Evolutionary conservation across 2,329 filamentous ascomycete species (phyloP).

Genomic region (Ascochyta fabae): DNA sequence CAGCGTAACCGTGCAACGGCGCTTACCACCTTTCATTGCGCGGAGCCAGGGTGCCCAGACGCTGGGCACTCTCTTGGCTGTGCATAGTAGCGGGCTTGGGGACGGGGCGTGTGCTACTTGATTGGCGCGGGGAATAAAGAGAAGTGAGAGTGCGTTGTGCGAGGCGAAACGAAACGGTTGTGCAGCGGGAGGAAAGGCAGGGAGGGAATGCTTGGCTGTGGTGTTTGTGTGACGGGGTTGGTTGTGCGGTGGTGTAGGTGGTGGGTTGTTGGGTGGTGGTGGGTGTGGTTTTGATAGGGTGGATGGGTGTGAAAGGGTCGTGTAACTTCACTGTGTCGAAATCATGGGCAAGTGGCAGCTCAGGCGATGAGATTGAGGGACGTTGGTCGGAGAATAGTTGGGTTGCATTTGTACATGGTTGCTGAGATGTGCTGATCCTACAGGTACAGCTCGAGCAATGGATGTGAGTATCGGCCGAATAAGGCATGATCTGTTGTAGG

Average conservation of each 20-base stretch:
- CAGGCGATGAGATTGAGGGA: background rate
- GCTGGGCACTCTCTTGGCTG: slow-evolving; percentile 1
- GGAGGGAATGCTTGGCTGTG: slow-evolving; percentile 23
- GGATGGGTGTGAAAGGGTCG: background rate
- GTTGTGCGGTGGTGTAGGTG: background rate
- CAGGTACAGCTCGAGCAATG: background rate
- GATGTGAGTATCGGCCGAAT: background rate
- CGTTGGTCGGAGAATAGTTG: background rate
- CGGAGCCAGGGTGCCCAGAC: slow-evolving; percentile 3
- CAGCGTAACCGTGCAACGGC: too few species aligned
- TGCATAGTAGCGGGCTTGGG: slow-evolving; percentile 5
- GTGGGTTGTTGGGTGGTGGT: background rate
- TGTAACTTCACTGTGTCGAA: background rate
- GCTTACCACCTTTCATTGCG: background rate
- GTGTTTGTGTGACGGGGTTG: slow-evolving; percentile 9
- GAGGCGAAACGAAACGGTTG: slow-evolving; percentile 12
- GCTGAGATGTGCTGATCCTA: background rate
- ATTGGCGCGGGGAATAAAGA: slow-evolving; percentile 1
- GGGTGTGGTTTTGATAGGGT: background rate
- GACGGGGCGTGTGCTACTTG: slow-evolving; percentile 2
- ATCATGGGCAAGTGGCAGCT: background rate
- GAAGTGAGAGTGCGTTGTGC: background rate
- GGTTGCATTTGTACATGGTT: background rate
- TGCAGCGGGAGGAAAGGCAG: slow-evolving; percentile 7
- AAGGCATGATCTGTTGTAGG: background rate